These are phyloP conservation scores for Cytospora piceae DNA, from an alignment of 2,329 filamentous ascomycete species.

Conservation along the genomic window DNA sequence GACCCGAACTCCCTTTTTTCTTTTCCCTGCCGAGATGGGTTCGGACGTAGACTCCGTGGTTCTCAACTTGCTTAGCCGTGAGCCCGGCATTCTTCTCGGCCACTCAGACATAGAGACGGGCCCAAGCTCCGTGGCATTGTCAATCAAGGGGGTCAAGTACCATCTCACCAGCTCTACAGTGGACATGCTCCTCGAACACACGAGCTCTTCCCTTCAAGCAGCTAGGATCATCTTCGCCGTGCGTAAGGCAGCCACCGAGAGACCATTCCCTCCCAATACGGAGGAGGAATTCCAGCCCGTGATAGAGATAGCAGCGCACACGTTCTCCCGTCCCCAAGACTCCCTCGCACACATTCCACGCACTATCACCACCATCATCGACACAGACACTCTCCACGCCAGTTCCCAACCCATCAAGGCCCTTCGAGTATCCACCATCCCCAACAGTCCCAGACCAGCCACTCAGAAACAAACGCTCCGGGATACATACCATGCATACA, in stretches of 20 bases:
- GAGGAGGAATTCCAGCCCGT: not conserved
- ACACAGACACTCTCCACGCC: conserved; percentile 6
- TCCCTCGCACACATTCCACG: not conserved
- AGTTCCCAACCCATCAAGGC: not conserved
- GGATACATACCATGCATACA: conserved; percentile 38
- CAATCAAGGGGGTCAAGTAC: not conserved
- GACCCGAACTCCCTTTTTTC: not conserved
- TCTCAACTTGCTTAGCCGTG: not conserved
- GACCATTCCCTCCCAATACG: not conserved
- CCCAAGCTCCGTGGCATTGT: not conserved
- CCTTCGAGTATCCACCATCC: conserved; percentile 2
- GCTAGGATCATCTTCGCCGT: conserved; percentile 22
- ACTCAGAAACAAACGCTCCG: conserved; percentile 21
- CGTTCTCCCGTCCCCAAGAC: not conserved
- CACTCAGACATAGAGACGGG: not conserved
- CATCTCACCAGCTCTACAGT: not conserved
- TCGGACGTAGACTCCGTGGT: not conserved
- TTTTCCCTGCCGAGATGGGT: not conserved
- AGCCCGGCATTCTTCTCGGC: not conserved
- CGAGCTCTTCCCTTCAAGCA: not conserved
- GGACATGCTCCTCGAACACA: not conserved
- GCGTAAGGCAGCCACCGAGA: not conserved
- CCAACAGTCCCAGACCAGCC: not conserved
- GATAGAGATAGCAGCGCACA: conserved; percentile 9
- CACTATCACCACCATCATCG: conserved; percentile 9